Base-by-base conservation (phyloP, 768 basidiomycete genomes). In the Symmetrospora coprosmae region DNA sequence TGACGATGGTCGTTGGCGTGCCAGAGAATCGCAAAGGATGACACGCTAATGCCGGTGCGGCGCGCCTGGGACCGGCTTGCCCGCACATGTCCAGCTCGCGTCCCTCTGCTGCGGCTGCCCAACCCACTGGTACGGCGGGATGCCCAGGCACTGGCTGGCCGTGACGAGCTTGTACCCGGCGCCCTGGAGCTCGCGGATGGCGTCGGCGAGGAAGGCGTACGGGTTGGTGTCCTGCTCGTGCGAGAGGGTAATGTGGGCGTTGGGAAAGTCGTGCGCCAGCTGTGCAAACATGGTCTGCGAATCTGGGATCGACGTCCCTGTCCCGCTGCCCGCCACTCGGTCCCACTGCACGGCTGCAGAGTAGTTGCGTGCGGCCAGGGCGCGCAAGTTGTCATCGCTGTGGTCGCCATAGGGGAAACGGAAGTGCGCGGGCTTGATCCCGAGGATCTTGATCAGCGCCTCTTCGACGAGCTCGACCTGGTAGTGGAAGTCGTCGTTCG, bases 371-470 rank as follows among this genome's bases (percentile, higher is more conserved):
- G 48, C 4, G 25, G 51, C 11, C 14, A 68, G 45, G 13, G 68
- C 53, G 4, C 50, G 21, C 1, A 68, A 28, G 9, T 45, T 34
- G 0, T 45, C 45, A 0, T 34, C 13, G 53, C 45, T 49, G 59
- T 34, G 41, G 2, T 38, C 45, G 0, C 68, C 68, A 47, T 66
- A 69, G 1, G 68, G 68, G 16, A 65, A 51, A 6, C 68, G 64
- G 67, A 67, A 68, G 51, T 60, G 43, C 7, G 58, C 46, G 33
- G 67, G 68, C 37, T 63, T 60, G 50, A 68, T 23, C 5, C 66
- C 66, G 38, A 69, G 50, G 47, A 68, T 69, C 63, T 68, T 69
- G 60, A 45, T 53, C 1, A 68, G 38, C 0, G 68, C 67, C 1
- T 51, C 59, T 35, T 69, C 68, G 38, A 69, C 64, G 25, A 61